A percentile compares a stretch with the other conserved stretches of the same genome.
Evolutionary conservation across 257 asterid species (phyloP).

Genomic region (Ehretia macrophylla): DNA sequence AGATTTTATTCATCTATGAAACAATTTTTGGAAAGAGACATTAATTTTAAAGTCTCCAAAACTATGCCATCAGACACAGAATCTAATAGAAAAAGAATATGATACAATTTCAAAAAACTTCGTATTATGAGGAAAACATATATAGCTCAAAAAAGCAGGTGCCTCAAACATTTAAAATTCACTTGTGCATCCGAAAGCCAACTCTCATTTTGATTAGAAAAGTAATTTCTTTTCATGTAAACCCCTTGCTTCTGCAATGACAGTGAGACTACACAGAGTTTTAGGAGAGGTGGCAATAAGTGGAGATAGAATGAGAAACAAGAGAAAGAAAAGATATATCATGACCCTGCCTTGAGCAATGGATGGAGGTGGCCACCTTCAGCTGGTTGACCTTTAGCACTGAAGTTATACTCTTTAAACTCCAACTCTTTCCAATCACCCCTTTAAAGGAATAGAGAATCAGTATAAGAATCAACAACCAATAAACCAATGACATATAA

Average conservation of each 20-base stretch:
- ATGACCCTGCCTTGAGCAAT: constrained; percentile 70
- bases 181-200: background rate
- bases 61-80: too few species aligned
- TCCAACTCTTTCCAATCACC: constrained; percentile 93
- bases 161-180: too few species aligned
- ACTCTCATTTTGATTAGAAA: background rate
- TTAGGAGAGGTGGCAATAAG: background rate
- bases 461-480: background rate
- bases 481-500: background rate
- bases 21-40: too few species aligned
- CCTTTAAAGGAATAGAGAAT: constrained; percentile 37
- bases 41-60: too few species aligned
- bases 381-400: constrained; percentile 90
- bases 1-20: too few species aligned
- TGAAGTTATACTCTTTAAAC: constrained; percentile 92
- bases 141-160: too few species aligned
- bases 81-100: too few species aligned
- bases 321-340: constrained; percentile 5
- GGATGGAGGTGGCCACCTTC: constrained; percentile 98
- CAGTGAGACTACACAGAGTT: background rate
- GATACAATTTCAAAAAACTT: too few species aligned
- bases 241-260: background rate
- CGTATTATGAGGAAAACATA: too few species aligned
- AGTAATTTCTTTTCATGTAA: too few species aligned
- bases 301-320: background rate